Percentiles rank a stretch among this genome's conserved stretches.
phyloP scores from a whole-genome alignment of 192 early-diverging fungal species.

The Piromyces finnis region DNA sequence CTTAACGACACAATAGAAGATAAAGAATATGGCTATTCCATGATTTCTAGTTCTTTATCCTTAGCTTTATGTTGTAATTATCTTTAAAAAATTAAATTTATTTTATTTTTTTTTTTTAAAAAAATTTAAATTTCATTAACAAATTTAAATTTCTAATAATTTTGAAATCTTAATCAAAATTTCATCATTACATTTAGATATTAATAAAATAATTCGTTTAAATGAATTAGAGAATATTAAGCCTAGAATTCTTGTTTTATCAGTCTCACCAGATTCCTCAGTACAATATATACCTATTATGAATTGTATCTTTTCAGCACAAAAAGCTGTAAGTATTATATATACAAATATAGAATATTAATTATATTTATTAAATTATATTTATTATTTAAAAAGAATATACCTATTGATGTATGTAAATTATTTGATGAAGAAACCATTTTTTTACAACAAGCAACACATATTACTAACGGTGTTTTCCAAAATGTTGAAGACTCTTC shows the following conservation, averaged over 20 bases:
- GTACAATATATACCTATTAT: conserved; percentile 88
- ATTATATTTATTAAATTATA: no score
- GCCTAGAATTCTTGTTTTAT: conserved; percentile 68
- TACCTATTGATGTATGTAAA: conserved; percentile 82
- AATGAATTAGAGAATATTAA: conserved; percentile 35
- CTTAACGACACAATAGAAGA: conserved; percentile 12
- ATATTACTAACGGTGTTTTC: conserved; percentile 75
- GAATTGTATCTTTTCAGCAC: conserved; percentile 96
- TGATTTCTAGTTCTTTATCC: conserved; percentile 37
- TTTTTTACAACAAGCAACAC: conserved; percentile 83
- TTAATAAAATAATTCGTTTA: conserved; percentile 36
- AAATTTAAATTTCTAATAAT: no score
- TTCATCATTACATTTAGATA: conserved; percentile 29
- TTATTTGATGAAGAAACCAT: conserved; percentile 57
- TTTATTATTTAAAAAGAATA: no score
- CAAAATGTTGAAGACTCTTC: conserved; percentile 44
- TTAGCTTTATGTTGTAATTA: conserved; percentile 37
- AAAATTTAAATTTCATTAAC: background rate
- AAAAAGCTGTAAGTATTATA: conserved; percentile 60
- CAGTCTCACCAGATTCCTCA: conserved; percentile 71
- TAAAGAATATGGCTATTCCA: conserved; percentile 18
- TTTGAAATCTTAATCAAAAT: no score
- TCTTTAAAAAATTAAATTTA: conserved; percentile 3
- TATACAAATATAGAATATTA: no score
- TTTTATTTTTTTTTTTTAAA: background rate